A percentile compares a stretch with the other conserved stretches of the same genome.
Conservation (phyloP, 2,329 filamentous ascomycete species). For the Colletotrichum caudatum region DNA sequence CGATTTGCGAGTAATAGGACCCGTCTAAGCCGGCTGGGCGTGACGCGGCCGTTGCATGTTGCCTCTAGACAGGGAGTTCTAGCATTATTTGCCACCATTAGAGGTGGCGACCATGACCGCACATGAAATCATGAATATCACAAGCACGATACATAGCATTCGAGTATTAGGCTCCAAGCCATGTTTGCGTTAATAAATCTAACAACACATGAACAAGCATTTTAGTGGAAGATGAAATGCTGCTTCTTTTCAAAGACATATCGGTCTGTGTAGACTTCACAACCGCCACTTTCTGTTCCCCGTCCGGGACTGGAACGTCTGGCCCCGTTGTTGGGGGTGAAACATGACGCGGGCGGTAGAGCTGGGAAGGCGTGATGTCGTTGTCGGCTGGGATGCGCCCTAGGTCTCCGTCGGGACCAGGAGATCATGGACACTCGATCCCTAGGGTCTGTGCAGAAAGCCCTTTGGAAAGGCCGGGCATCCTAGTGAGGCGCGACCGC, state of each 20-base stretch:
- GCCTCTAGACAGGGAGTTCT: no score
- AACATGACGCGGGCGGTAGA: constrained; percentile 23
- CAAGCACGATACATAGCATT: background rate
- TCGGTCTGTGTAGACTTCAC: background rate
- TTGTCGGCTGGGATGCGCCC: constrained; percentile 12
- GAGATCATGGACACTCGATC: constrained; percentile 47
- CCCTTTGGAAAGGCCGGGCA: constrained; percentile 43
- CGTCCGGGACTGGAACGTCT: background rate
- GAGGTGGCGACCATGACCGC: background rate
- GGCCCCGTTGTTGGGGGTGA: constrained; percentile 3
- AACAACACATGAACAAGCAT: background rate
- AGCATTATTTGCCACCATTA: no score
- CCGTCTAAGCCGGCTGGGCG: no score
- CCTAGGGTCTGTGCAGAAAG: constrained; percentile 41
- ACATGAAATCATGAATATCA: background rate
- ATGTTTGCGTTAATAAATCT: background rate
- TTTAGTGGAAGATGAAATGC: background rate
- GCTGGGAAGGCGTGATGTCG: constrained; percentile 20
- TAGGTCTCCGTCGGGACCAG: constrained; percentile 40
- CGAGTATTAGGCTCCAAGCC: background rate
- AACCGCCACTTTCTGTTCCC: background rate
- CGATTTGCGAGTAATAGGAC: no score
- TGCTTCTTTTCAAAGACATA: background rate
- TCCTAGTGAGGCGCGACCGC: constrained; percentile 41
- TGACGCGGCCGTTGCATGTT: no score